Conservation (phyloP, 1,139 yeast genomes). For the Yamadazyma blattariae region DNA sequence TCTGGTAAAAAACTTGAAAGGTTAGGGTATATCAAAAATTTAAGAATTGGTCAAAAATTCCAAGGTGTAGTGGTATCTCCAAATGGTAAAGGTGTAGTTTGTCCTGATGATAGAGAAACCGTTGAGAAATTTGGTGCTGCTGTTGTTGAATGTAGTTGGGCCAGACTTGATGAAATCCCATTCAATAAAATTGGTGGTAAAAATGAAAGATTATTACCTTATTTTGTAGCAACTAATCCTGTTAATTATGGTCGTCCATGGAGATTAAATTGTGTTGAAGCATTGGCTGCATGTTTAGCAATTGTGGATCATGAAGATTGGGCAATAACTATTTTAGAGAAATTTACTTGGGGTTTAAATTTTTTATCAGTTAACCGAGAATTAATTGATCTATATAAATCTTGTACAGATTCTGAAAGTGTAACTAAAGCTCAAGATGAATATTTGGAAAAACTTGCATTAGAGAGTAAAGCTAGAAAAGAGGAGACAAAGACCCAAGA, state of each 20-base stretch:
- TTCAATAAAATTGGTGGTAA: slow-evolving; percentile 89
- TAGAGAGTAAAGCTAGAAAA: slow-evolving; percentile 66
- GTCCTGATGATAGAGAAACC: slow-evolving; percentile 79
- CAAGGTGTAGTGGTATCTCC: slow-evolving; percentile 91
- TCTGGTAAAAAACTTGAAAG: slow-evolving; percentile 93
- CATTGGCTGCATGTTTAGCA: slow-evolving; percentile 95
- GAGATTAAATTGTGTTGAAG: slow-evolving; percentile 95
- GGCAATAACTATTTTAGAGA: slow-evolving; percentile 73
- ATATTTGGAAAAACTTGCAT: slow-evolving; percentile 69
- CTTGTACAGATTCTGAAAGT: slow-evolving; percentile 79
- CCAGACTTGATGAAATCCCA: slow-evolving; percentile 92
- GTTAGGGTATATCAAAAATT: slow-evolving; percentile 72
- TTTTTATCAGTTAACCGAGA: slow-evolving; percentile 83
- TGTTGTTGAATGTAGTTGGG: slow-evolving; percentile 99
- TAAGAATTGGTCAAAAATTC: slow-evolving; percentile 89
- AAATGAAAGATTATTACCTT: slow-evolving; percentile 83
- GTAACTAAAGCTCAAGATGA: slow-evolving; percentile 70
- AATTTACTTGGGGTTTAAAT: slow-evolving; percentile 91
- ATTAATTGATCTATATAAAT: slow-evolving; percentile 66
- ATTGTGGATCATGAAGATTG: slow-evolving; percentile 89
- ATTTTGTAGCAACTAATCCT: slow-evolving; percentile 93
- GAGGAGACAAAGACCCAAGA: slow-evolving; percentile 53
- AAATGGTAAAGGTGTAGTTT: slow-evolving; percentile 85
- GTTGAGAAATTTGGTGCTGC: slow-evolving; percentile 88
- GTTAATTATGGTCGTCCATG: slow-evolving; percentile 97